phyloP scores from a whole-genome alignment of 192 early-diverging fungal genomes.

The Dispira simplex region DNA sequence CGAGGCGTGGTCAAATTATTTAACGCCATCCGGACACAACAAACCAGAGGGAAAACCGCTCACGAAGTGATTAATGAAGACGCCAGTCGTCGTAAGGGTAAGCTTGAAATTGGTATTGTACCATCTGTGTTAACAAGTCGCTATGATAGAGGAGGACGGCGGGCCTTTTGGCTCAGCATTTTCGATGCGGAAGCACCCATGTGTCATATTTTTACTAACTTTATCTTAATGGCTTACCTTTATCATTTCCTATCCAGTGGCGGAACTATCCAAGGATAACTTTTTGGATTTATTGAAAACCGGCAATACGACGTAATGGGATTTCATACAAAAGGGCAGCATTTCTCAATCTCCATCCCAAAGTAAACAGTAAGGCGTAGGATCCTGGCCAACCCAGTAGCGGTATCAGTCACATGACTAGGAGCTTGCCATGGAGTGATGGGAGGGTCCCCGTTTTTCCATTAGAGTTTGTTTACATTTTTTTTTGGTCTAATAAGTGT shows the following conservation, averaged over 20 bases:
- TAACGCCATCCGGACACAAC: conserved; percentile 82
- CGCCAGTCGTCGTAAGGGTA: conserved; percentile 26
- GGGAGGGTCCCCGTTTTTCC: too few relatives aligned
- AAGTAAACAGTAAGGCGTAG: too few relatives aligned
- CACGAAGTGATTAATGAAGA: conserved; percentile 43
- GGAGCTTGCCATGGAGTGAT: too few relatives aligned
- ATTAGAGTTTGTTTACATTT: too few relatives aligned
- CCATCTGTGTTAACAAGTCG: conserved; percentile 7
- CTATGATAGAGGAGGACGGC: background rate
- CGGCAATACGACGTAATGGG: conserved; percentile 15
- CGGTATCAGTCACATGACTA: too few relatives aligned
- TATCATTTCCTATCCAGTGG: conserved; percentile 20
- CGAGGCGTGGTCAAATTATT: conserved; percentile 73
- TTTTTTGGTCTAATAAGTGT: too few relatives aligned
- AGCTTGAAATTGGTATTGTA: conserved; percentile 29
- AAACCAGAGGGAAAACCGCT: conserved; percentile 38
- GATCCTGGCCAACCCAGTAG: too few relatives aligned
- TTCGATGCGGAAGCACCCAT: background rate
- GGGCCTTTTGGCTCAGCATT: background rate
- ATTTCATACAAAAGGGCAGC: too few relatives aligned
- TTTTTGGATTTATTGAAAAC: conserved; percentile 59
- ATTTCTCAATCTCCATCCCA: too few relatives aligned
- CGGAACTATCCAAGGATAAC: conserved; percentile 46
- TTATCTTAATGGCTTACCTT: background rate
- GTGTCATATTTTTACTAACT: background rate